phyloP scores from a whole-genome alignment of 2,329 filamentous ascomycete genomes.

The Nemania sp. region DNA sequence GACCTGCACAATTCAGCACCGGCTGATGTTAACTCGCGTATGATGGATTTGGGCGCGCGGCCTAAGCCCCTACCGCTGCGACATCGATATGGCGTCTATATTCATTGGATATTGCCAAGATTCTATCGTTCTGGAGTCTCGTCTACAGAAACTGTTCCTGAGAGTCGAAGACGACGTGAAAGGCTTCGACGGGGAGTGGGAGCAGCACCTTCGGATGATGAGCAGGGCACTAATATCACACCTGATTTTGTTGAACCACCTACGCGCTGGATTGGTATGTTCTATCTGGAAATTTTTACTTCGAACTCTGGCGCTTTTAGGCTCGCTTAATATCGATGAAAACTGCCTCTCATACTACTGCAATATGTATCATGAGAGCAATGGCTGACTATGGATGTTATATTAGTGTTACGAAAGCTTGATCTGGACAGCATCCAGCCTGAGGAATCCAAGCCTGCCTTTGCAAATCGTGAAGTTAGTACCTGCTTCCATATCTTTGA shows the following conservation, averaged over 20 bases:
- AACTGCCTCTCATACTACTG: no score
- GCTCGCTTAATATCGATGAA: no score
- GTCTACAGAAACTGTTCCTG: neutral
- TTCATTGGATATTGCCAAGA: slow-evolving; percentile 58
- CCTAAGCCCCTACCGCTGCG: slow-evolving; percentile 47
- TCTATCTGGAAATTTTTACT: neutral
- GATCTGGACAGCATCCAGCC: slow-evolving; percentile 11
- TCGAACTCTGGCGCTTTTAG: neutral
- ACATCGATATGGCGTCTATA: slow-evolving; percentile 57
- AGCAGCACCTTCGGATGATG: neutral
- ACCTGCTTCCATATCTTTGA: neutral
- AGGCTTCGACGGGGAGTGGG: slow-evolving; percentile 1
- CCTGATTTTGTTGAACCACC: slow-evolving; percentile 14
- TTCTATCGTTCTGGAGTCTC: slow-evolving; percentile 51
- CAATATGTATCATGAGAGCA: no score
- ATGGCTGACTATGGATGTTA: no score
- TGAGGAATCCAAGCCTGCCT: slow-evolving; percentile 9
- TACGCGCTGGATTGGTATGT: slow-evolving; percentile 4
- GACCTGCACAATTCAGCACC: slow-evolving; percentile 52
- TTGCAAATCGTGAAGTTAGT: neutral
- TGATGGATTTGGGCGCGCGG: slow-evolving; percentile 54
- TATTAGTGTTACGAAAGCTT: slow-evolving; percentile 13
- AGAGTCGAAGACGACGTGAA: neutral
- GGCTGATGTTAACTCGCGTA: slow-evolving; percentile 50
- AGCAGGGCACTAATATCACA: slow-evolving; percentile 1